Evolutionary conservation across 345 rosid genomes (phyloP).

Genomic region (Sonneratia caseolaris): DNA sequence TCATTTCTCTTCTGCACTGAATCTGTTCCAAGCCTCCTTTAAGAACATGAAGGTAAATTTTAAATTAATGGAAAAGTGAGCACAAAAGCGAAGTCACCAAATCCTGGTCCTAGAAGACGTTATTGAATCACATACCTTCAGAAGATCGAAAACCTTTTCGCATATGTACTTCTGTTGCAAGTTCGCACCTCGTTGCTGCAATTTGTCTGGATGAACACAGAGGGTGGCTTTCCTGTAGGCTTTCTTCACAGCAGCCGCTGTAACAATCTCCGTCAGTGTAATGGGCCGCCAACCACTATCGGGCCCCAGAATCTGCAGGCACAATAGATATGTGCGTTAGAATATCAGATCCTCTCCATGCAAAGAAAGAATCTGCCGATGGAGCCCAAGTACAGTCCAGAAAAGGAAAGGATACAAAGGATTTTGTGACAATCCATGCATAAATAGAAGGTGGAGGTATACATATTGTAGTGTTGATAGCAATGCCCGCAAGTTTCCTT

Average conservation of each 20-base stretch:
- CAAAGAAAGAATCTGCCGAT: neutral
- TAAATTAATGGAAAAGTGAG: neutral
- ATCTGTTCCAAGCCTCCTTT: slow-evolving; percentile 75
- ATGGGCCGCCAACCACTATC: slow-evolving; percentile 93
- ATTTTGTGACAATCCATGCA: neutral
- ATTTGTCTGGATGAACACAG: slow-evolving; percentile 83
- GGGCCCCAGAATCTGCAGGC: slow-evolving; percentile 70
- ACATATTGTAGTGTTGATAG: slow-evolving; percentile 94
- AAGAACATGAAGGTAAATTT: neutral
- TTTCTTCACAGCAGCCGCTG: slow-evolving; percentile 70
- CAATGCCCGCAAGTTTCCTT: slow-evolving; percentile 77
- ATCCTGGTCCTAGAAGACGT: neutral
- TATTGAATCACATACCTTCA: slow-evolving; percentile 37
- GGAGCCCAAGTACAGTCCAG: neutral
- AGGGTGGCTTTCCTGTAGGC: slow-evolving; percentile 89
- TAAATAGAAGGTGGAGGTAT: slow-evolving; percentile 12
- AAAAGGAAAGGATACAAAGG: neutral
- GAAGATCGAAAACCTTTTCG: slow-evolving; percentile 93
- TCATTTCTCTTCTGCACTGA: slow-evolving; percentile 42
- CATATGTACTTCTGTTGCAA: slow-evolving; percentile 80
- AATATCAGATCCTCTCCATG: neutral
- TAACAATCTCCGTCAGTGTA: slow-evolving; percentile 63
- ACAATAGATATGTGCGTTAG: neutral
- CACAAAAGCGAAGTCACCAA: neutral
- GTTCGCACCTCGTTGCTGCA: slow-evolving; percentile 95